A percentile compares a stretch with the other conserved stretches of the same genome.
Conservation (phyloP, 2,329 filamentous ascomycete genomes). For the Venturia pyrina region DNA sequence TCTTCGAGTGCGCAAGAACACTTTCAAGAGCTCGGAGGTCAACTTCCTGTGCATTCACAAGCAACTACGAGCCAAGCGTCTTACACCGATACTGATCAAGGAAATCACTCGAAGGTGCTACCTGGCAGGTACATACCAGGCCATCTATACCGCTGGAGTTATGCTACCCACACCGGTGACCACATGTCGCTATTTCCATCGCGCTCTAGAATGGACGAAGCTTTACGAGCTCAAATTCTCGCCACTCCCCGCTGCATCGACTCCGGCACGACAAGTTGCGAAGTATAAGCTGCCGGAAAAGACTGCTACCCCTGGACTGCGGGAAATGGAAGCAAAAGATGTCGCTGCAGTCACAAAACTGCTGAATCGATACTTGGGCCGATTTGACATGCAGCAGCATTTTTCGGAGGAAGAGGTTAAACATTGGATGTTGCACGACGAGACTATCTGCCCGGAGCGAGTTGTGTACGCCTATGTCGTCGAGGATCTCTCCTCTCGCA, state of each 20-base stretch:
- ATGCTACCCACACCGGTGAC: conserved; percentile 85
- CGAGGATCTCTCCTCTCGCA: conserved; percentile 56
- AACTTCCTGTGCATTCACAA: conserved; percentile 99
- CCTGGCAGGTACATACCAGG: conserved; percentile 77
- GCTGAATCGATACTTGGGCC: conserved; percentile 64
- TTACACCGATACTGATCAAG: conserved; percentile 91
- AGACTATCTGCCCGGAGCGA: conserved; percentile 53
- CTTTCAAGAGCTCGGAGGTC: conserved; percentile 76
- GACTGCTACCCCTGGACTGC: conserved; percentile 64
- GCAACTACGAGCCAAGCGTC: conserved; percentile 85
- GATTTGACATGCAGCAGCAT: conserved; percentile 75
- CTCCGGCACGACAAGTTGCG: conserved; percentile 72
- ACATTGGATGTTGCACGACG: conserved; percentile 77
- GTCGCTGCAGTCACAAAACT: conserved; percentile 64
- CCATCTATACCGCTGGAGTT: conserved; percentile 88
- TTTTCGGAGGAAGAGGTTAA: conserved; percentile 72
- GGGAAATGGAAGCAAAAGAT: conserved; percentile 71
- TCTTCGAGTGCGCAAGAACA: conserved; percentile 67
- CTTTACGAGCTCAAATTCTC: conserved; percentile 92
- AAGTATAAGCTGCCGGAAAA: conserved; percentile 74
- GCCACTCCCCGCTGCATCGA: conserved; percentile 72
- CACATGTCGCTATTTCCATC: conserved; percentile 92
- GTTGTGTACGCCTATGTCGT: conserved; percentile 93
- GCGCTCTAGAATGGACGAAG: conserved; percentile 90
- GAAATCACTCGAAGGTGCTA: conserved; percentile 93